Conservation (phyloP, 1,284 basidiomycete genomes). For the Laetiporus sulphureus region DNA sequence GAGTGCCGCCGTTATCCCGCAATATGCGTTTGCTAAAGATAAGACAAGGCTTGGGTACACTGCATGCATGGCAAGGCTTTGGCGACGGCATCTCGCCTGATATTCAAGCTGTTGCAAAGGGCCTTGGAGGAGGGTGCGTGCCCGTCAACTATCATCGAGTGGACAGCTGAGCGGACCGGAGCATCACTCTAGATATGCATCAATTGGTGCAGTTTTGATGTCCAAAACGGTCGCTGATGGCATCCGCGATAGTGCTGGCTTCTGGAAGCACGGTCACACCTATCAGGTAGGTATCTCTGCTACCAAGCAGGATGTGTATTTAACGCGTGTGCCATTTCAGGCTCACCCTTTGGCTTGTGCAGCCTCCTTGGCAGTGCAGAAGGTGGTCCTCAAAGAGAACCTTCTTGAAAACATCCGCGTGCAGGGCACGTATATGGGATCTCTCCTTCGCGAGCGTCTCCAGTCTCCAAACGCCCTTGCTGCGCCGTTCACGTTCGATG, state of each 20-base stretch:
- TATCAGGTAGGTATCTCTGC: conserved; percentile 53
- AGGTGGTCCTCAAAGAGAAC: conserved; percentile 61
- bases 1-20: no score
- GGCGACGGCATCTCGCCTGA: conserved; percentile 75
- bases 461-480: conserved; percentile 46
- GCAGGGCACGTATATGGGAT: conserved; percentile 58
- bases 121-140: conserved; percentile 75
- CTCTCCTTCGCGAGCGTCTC: conserved; percentile 49
- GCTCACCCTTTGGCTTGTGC: conserved; percentile 70
- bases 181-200: conserved; percentile 50
- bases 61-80: conserved; percentile 81
- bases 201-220: conserved; percentile 78
- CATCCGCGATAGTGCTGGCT: conserved; percentile 56
- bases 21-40: no score
- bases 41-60: conserved; percentile 65
- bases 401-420: conserved; percentile 59
- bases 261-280: conserved; percentile 82
- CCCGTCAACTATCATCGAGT: neutral
- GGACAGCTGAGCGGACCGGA: neutral
- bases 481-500: conserved; percentile 64
- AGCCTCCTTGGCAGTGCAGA: conserved; percentile 74
- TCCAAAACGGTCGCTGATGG: conserved; percentile 66
- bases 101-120: conserved; percentile 82
- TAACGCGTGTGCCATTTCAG: no score
- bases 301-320: no score